phyloP scores from a whole-genome alignment of 129 eudicot genomes.

The Tagetes patula region DNA sequence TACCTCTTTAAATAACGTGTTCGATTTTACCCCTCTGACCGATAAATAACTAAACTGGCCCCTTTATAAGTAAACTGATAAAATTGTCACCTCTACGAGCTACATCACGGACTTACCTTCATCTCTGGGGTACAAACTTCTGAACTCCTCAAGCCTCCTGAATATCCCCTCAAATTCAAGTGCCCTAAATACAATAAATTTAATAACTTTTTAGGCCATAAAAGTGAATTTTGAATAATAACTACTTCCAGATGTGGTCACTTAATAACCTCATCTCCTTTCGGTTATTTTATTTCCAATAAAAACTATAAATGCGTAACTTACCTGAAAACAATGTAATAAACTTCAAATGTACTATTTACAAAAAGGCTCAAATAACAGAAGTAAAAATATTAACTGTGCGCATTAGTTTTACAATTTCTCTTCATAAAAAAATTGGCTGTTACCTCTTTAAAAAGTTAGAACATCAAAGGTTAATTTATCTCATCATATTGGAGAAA shows the following conservation, averaged over 20 bases:
- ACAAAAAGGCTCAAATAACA: background rate
- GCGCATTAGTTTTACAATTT: conserved; percentile 4
- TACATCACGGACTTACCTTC: conserved; percentile 51
- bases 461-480: background rate
- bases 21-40: background rate
- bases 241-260: conserved; percentile 16
- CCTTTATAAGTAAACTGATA: background rate
- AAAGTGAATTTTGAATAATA: background rate
- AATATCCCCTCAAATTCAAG: conserved; percentile 52
- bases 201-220: conserved; percentile 2
- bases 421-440: too few relatives aligned
- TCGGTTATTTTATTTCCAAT: conserved; percentile 11
- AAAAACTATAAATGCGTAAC: conserved; percentile 11
- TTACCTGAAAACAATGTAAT: conserved; percentile 11
- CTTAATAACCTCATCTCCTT: conserved; percentile 6
- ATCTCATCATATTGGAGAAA: conserved; percentile 8
- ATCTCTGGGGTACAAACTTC: conserved; percentile 81
- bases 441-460: background rate
- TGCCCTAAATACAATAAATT: conserved; percentile 37
- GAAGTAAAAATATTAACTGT: background rate
- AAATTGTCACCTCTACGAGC: background rate
- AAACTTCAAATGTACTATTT: background rate
- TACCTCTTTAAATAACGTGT: background rate
- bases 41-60: background rate
- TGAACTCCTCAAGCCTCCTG: conserved; percentile 65